Conservation (phyloP, 306 rosid genomes). For the Castanea mollissima region DNA sequence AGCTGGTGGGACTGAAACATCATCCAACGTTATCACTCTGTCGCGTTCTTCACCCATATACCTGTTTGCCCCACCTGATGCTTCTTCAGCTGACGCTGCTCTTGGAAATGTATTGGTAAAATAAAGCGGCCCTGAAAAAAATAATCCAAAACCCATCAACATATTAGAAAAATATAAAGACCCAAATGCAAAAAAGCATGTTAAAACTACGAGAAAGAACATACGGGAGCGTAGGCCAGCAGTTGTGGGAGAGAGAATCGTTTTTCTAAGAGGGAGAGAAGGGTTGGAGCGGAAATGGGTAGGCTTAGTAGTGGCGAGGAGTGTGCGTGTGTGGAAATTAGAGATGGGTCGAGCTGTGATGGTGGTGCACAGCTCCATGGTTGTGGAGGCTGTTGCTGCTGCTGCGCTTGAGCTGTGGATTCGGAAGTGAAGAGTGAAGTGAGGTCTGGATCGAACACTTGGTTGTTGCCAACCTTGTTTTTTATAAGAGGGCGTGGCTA, state of each 20-base stretch:
- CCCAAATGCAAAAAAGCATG: too few species aligned
- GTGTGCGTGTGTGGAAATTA: not conserved
- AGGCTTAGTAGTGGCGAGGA: slow-evolving; percentile 6
- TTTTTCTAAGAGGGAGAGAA: not conserved
- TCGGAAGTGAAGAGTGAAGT: too few species aligned
- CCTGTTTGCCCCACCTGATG: slow-evolving; percentile 19
- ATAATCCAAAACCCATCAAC: not conserved
- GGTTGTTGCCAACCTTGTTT: not conserved
- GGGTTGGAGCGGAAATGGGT: slow-evolving; percentile 5
- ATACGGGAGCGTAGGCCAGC: slow-evolving; percentile 27
- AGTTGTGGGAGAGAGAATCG: not conserved
- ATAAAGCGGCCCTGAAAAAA: slow-evolving; percentile 23
- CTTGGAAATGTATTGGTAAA: not conserved
- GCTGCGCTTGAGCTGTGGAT: too few species aligned
- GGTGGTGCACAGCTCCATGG: slow-evolving; percentile 27
- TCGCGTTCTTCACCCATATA: slow-evolving; percentile 23
- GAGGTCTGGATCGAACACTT: not conserved
- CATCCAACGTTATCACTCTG: slow-evolving; percentile 17
- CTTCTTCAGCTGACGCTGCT: slow-evolving; percentile 34
- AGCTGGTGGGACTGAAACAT: slow-evolving; percentile 11
- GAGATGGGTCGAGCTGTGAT: slow-evolving; percentile 20
- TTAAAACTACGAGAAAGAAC: slow-evolving; percentile 1
- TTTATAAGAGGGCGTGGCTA: not conserved
- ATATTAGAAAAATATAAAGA: not conserved
- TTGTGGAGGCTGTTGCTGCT: not conserved